Evolutionary conservation across 208 protist genomes (phyloP).

Genomic region (Leptomonas pyrrhocoris): DNA sequence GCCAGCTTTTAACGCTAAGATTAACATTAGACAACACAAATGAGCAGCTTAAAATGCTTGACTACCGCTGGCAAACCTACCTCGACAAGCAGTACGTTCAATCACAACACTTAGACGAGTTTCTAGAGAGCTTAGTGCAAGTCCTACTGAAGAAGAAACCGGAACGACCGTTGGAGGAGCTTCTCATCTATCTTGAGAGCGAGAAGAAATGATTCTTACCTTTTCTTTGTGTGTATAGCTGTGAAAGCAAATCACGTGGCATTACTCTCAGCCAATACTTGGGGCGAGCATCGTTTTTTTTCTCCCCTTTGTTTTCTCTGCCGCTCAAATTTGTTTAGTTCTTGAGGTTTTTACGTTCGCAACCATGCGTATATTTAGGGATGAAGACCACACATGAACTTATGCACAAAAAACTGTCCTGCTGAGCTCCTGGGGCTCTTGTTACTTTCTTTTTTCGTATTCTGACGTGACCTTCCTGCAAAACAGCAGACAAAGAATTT

Average conservation of each 20-base stretch:
- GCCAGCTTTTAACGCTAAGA: slow-evolving; percentile 24
- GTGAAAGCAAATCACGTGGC: too few relatives aligned
- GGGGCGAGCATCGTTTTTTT: too few relatives aligned
- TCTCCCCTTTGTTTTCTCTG: neutral
- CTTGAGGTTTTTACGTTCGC: neutral
- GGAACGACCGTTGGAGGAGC: slow-evolving; percentile 56
- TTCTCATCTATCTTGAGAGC: slow-evolving; percentile 42
- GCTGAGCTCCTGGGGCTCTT: slow-evolving; percentile 10
- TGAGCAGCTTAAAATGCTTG: slow-evolving; percentile 45
- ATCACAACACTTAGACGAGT: slow-evolving; percentile 44
- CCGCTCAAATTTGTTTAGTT: neutral
- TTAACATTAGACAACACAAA: slow-evolving; percentile 31
- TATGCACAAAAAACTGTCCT: neutral
- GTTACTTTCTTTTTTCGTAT: neutral
- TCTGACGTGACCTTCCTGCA: too few relatives aligned
- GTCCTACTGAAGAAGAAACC: slow-evolving; percentile 50
- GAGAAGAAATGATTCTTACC: slow-evolving; percentile 21
- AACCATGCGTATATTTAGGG: too few relatives aligned
- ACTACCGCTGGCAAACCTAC: slow-evolving; percentile 69
- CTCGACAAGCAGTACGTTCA: slow-evolving; percentile 59
- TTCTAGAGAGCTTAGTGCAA: slow-evolving; percentile 53
- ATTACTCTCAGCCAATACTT: neutral
- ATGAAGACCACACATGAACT: neutral
- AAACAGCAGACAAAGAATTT: too few relatives aligned
- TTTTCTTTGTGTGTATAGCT: too few relatives aligned